Evolutionary conservation across 108 stramenopile genomes (phyloP), one percentile per base, ranked within the genome.

Genomic region (Skeletonema potamos): DNA sequence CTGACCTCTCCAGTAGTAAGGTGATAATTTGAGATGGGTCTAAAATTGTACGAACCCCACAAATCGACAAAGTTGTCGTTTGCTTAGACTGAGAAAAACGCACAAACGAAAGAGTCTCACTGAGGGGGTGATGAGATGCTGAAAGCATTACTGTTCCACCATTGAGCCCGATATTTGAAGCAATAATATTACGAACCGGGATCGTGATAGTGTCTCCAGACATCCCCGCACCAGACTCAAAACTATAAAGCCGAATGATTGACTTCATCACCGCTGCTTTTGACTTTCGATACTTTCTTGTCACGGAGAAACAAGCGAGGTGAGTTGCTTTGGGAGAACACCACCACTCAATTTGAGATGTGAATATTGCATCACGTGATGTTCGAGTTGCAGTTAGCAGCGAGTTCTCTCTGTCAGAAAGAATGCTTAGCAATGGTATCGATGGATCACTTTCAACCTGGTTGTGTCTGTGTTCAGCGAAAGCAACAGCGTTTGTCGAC

Each of bases 291-390:
- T 29, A 29, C 22, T 59, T 17, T 8, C 17, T 30, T 2, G 29
- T 32, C 30, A 59, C 58, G 6, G 58, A 59, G 55, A 70, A 77
- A 0, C 66, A 72, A 12, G 30, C 64, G 55, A 51, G 18, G 15
- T 65, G 54, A 20, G 24, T 41, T 27, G 55, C 18, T 44, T 37
- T 46, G 55, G 9, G 48, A 30, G 70, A 48, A 41, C 51, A 41
- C 79, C 79, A 81, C 79, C 79, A 81, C 57, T 73, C 72, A 33
- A 81, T 74, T 30, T 81, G 73, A 58, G 68, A 70, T 8, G 73
- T 57, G 36, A 8, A 36, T 28, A 30, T 24, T 17, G 54, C 10
- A 9, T 51, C 48, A 51, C 48, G 26, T 37, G 30, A 46, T 34
- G 15, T 28, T 41, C 22, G 48, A 24, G 48, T 20, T 51, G n/a